These are phyloP conservation scores for Spiromastix sp. DNA, from an alignment of 2,329 filamentous ascomycete genomes.

Conservation along the genomic window DNA sequence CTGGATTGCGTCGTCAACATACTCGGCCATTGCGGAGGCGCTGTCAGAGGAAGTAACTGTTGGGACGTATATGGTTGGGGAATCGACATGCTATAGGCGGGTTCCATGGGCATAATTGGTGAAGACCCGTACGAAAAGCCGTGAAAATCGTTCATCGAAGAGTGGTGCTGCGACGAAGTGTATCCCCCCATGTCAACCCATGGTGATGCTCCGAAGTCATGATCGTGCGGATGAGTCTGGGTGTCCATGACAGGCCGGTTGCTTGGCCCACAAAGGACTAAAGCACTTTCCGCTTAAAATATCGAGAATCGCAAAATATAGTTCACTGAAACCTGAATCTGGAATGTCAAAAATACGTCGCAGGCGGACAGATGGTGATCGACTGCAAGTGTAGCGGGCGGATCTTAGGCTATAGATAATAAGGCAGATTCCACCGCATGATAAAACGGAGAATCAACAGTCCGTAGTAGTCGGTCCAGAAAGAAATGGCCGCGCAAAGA, in stretches of 20 bases:
- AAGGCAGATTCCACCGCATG: conserved; percentile 1
- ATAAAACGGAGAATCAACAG: not conserved
- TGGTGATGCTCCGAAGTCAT: conserved; percentile 33
- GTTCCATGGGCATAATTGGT: conserved; percentile 51
- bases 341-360: not conserved
- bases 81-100: conserved; percentile 44
- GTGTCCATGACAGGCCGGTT: conserved; percentile 28
- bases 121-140: conserved; percentile 53
- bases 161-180: conserved; percentile 53
- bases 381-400: not conserved
- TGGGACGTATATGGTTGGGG: conserved; percentile 45
- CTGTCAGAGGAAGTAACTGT: conserved; percentile 60
- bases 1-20: conserved; percentile 63
- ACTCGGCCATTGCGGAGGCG: conserved; percentile 69
- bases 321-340: no score
- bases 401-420: conserved; percentile 4
- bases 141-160: conserved; percentile 59
- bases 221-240: conserved; percentile 34
- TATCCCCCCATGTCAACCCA: conserved; percentile 38
- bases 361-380: not conserved
- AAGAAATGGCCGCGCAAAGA: not conserved
- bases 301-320: no score
- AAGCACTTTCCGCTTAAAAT: not conserved
- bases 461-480: not conserved
- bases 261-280: not conserved